phyloP scores from a whole-genome alignment of 306 rosid genomes.

The Inga oerstediana region DNA sequence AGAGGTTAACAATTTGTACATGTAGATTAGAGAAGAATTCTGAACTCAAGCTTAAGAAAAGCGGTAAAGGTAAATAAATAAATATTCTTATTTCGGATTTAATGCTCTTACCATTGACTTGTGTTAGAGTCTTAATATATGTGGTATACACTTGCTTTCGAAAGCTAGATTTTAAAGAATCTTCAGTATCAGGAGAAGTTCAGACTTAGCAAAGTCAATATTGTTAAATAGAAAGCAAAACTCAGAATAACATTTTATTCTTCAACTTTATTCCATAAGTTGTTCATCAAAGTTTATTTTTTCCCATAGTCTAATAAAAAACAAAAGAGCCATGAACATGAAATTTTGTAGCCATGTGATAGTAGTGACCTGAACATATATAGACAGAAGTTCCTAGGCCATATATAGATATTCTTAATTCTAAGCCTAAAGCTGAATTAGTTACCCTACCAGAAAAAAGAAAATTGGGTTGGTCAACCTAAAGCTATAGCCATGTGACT shows the following conservation, averaged over 20 bases:
- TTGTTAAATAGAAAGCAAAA: background rate
- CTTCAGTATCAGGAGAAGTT: background rate
- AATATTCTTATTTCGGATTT: background rate
- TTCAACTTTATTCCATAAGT: background rate
- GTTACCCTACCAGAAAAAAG: background rate
- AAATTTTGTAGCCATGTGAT: background rate
- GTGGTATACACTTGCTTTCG: background rate
- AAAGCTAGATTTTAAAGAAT: background rate
- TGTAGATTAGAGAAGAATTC: constrained; percentile 30
- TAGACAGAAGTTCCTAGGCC: background rate
- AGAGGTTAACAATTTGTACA: constrained; percentile 52
- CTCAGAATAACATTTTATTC: background rate
- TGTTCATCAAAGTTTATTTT: background rate
- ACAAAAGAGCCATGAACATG: constrained; percentile 6
- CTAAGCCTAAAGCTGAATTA: constrained; percentile 1
- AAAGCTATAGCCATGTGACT: background rate
- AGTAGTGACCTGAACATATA: background rate
- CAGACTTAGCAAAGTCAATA: background rate
- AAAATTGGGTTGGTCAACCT: background rate
- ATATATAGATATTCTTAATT: background rate
- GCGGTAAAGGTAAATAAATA: constrained; percentile 27
- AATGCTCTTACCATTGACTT: constrained; percentile 13
- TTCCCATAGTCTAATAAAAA: background rate
- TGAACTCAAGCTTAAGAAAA: constrained; percentile 27
- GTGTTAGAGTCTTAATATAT: background rate